Conservation (phyloP, 106 monocot genomes). For the Phalaenopsis equestris region DNA sequence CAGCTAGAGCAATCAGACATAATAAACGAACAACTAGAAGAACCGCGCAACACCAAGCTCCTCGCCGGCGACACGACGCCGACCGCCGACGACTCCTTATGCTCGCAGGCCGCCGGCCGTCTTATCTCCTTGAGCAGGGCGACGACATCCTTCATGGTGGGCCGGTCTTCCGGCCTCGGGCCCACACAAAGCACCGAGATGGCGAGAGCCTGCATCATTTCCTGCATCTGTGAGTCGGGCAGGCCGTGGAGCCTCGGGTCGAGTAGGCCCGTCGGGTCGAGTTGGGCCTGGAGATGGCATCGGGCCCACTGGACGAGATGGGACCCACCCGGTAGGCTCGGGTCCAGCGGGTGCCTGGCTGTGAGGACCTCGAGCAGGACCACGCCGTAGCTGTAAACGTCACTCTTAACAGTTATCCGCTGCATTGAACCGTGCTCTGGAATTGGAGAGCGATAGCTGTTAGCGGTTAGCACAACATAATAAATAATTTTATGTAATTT, state of each 20-base stretch:
- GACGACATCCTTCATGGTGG: slow-evolving; percentile 85
- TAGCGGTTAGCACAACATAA: background rate
- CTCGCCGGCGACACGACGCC: background rate
- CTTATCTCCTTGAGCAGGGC: slow-evolving; percentile 81
- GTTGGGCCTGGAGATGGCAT: slow-evolving; percentile 39
- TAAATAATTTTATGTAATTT: too few species aligned
- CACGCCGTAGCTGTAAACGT: slow-evolving; percentile 93
- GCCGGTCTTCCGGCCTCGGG: slow-evolving; percentile 53
- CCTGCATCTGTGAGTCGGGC: slow-evolving; percentile 42
- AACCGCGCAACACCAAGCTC: slow-evolving; percentile 20
- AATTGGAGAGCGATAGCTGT: background rate
- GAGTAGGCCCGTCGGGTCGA: slow-evolving; percentile 36
- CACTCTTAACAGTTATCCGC: slow-evolving; percentile 78
- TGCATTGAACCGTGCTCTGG: slow-evolving; percentile 72
- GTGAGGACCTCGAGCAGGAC: slow-evolving; percentile 77
- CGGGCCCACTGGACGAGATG: slow-evolving; percentile 79
- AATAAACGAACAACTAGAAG: slow-evolving; percentile 63
- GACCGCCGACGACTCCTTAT: slow-evolving; percentile 14
- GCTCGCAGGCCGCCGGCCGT: slow-evolving; percentile 25
- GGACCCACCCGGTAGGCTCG: slow-evolving; percentile 49
- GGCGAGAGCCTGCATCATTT: slow-evolving; percentile 60
- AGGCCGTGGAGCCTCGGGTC: slow-evolving; percentile 48
- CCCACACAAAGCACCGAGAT: slow-evolving; percentile 54
- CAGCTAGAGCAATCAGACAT: slow-evolving; percentile 55
- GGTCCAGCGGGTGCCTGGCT: slow-evolving; percentile 73